These are phyloP conservation scores for Exobasidium cylindrosporum DNA, from an alignment of 1,284 basidiomycete genomes.

Conservation along the genomic window DNA sequence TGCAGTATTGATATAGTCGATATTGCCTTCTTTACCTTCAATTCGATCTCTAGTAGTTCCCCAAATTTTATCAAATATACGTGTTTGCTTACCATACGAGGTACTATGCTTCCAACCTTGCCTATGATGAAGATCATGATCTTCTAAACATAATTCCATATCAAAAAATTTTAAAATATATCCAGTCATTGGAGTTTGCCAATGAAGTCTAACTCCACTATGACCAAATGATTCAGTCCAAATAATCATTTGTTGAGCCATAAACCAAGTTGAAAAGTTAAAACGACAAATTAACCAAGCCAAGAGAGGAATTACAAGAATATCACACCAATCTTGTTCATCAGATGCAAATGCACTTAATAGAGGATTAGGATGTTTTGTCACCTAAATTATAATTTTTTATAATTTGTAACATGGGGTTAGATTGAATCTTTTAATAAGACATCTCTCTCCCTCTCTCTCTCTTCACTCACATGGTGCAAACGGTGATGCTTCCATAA, in stretches of 20 bases:
- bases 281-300: constrained; percentile 31
- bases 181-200: constrained; percentile 32
- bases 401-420: no score
- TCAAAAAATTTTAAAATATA: constrained; percentile 30
- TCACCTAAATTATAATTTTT: no score
- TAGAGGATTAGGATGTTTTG: constrained; percentile 43
- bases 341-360: constrained; percentile 41
- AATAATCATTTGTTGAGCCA: constrained; percentile 32
- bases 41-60: constrained; percentile 43
- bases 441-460: no score
- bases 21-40: constrained; percentile 19
- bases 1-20: neutral
- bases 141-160: constrained; percentile 45
- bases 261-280: constrained; percentile 27
- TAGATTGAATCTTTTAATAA: no score
- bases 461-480: neutral
- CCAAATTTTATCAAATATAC: constrained; percentile 50
- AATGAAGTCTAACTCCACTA: constrained; percentile 41
- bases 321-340: constrained; percentile 44
- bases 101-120: constrained; percentile 40
- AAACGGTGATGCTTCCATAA: constrained; percentile 26
- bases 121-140: constrained; percentile 54
- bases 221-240: constrained; percentile 47
- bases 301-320: constrained; percentile 35
- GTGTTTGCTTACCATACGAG: constrained; percentile 52